Evolutionary conservation across 2,329 filamentous ascomycete genomes (phyloP).

Genomic region (Fonsecaea pedrosoi): DNA sequence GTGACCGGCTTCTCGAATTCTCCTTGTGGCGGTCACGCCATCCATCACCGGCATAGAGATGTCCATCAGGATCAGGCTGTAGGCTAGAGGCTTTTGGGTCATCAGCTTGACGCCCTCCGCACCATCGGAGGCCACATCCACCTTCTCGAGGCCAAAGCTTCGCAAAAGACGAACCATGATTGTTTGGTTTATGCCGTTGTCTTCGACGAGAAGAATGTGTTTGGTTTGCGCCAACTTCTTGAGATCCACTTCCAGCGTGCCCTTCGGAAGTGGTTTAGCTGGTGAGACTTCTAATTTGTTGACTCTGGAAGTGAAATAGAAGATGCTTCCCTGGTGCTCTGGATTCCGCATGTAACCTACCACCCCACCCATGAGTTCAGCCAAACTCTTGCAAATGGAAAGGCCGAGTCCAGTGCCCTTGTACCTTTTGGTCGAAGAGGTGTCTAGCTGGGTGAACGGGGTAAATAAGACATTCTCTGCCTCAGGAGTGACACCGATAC

Average conservation of each 20-base stretch:
- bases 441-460: constrained; percentile 63
- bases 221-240: constrained; percentile 49
- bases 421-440: constrained; percentile 60
- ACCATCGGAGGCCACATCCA: constrained; percentile 76
- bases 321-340: constrained; percentile 41
- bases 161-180: constrained; percentile 65
- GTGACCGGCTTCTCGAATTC: constrained; percentile 42
- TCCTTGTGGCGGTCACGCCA: constrained; percentile 43
- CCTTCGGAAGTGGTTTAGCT: constrained; percentile 34
- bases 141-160: constrained; percentile 61
- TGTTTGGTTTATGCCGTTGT: constrained; percentile 53
- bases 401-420: constrained; percentile 64
- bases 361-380: constrained; percentile 63
- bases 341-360: constrained; percentile 51
- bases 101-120: constrained; percentile 74
- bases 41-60: constrained; percentile 50
- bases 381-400: constrained; percentile 64
- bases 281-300: constrained; percentile 27
- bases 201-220: constrained; percentile 51
- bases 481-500: constrained; percentile 59
- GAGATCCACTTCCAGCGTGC: constrained; percentile 44
- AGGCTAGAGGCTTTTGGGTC: constrained; percentile 72
- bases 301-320: constrained; percentile 41
- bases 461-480: constrained; percentile 59
- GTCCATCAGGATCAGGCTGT: constrained; percentile 43